phyloP scores from a whole-genome alignment of 2,329 filamentous ascomycete genomes.

The Hypocrella siamensis region DNA sequence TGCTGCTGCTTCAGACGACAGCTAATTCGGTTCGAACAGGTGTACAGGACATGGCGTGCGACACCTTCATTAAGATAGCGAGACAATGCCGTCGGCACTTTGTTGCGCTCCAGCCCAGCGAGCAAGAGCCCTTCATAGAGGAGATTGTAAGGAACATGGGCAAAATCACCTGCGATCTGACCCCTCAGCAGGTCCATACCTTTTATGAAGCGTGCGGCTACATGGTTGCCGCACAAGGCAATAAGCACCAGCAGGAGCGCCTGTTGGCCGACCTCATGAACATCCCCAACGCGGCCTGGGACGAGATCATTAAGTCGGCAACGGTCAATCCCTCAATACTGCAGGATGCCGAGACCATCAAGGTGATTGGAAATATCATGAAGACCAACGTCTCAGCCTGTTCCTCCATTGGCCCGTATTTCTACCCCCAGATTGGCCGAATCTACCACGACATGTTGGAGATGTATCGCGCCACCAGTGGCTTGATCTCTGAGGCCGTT shows the following conservation, averaged over 20 bases:
- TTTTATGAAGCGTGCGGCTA: constrained; percentile 99
- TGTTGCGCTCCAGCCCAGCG: constrained; percentile 85
- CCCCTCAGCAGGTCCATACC: constrained; percentile 93
- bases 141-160: constrained; percentile 93
- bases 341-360: constrained; percentile 89
- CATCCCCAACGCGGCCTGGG: constrained; percentile 87
- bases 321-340: constrained; percentile 74
- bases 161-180: constrained; percentile 89
- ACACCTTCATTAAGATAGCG: constrained; percentile 99
- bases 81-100: constrained; percentile 97
- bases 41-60: constrained; percentile 99
- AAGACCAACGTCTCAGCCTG: constrained; percentile 99
- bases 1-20: neutral
- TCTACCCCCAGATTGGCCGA: constrained; percentile 92
- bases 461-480: constrained; percentile 97
- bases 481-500: constrained; percentile 87
- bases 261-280: constrained; percentile 86
- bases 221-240: constrained; percentile 96
- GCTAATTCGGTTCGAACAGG: constrained; percentile 26
- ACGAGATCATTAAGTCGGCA: constrained; percentile 79
- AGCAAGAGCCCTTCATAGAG: constrained; percentile 92
- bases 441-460: constrained; percentile 98
- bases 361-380: constrained; percentile 99
- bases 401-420: constrained; percentile 89
- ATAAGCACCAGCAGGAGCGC: constrained; percentile 85